These are phyloP conservation scores for Pseudogymnoascus sp. DNA, from an alignment of 2,329 filamentous ascomycete species.

Conservation along the genomic window DNA sequence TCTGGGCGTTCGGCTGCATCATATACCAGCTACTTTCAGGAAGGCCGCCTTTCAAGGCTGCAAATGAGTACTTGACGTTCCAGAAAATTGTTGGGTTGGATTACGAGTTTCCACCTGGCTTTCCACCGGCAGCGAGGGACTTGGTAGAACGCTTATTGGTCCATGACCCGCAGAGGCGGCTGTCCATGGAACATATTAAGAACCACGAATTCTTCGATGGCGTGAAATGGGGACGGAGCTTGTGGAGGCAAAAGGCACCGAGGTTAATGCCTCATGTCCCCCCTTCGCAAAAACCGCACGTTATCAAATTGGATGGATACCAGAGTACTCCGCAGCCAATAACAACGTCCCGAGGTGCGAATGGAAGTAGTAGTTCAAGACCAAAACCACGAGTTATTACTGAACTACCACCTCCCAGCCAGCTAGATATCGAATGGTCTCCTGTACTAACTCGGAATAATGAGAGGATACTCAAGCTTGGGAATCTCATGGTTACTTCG, in stretches of 20 bases:
- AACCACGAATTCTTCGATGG: conserved; percentile 94
- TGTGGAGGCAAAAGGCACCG: conserved; percentile 90
- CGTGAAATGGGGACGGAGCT: conserved; percentile 69
- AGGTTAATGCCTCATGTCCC: conserved; percentile 78
- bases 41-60: conserved; percentile 93
- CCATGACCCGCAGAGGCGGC: conserved; percentile 72
- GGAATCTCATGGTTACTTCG: conserved; percentile 80
- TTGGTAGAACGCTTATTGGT: conserved; percentile 87
- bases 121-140: conserved; percentile 79
- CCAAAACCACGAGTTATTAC: conserved; percentile 79
- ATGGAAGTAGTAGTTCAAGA: conserved; percentile 39
- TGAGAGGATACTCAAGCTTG: conserved; percentile 89
- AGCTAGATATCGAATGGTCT: conserved; percentile 97
- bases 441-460: conserved; percentile 86
- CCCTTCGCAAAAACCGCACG: conserved; percentile 63
- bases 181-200: conserved; percentile 94
- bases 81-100: conserved; percentile 95
- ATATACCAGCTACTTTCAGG: conserved; percentile 93
- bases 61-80: conserved; percentile 93
- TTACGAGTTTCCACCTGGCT: conserved; percentile 86
- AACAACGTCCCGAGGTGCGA: conserved; percentile 21
- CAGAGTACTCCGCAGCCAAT: conserved; percentile 27
- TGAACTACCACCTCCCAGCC: conserved; percentile 90
- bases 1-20: conserved; percentile 98
- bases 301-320: conserved; percentile 63